These are phyloP conservation scores for Russula abietina DNA, from an alignment of 768 basidiomycete species.

Conservation along the genomic window DNA sequence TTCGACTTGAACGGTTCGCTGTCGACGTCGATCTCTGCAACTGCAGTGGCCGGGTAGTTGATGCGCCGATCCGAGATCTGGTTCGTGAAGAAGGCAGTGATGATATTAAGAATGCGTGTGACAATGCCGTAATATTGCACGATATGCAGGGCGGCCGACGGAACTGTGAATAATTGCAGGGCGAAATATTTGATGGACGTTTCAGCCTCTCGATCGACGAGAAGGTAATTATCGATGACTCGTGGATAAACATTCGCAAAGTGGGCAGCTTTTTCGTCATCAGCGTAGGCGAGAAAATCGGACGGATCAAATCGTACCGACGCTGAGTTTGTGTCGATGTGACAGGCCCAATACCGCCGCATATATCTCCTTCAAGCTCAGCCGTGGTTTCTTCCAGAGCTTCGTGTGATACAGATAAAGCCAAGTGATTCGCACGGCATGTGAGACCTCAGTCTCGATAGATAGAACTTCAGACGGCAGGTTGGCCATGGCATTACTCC, in stretches of 20 bases:
- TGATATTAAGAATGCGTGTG: slow-evolving; percentile 71
- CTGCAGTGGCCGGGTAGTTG: slow-evolving; percentile 33
- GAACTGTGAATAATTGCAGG: slow-evolving; percentile 88
- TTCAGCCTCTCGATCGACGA: slow-evolving; percentile 90
- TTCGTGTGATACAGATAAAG: slow-evolving; percentile 76
- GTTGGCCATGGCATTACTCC: slow-evolving; percentile 44
- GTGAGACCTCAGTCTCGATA: slow-evolving; percentile 35
- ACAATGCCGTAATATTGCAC: slow-evolving; percentile 70
- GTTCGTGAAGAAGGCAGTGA: slow-evolving; percentile 89
- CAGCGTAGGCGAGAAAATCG: slow-evolving; percentile 13
- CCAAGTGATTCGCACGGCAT: slow-evolving; percentile 63
- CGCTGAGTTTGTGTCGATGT: slow-evolving; percentile 63
- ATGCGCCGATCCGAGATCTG: slow-evolving; percentile 75
- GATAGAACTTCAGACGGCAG: slow-evolving; percentile 34
- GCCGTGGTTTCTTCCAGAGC: slow-evolving; percentile 78
- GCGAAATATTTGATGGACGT: slow-evolving; percentile 93
- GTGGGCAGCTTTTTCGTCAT: slow-evolving; percentile 52
- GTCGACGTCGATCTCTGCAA: slow-evolving; percentile 63
- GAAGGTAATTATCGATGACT: slow-evolving; percentile 84
- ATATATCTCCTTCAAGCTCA: slow-evolving; percentile 79
- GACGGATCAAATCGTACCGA: slow-evolving; percentile 49
- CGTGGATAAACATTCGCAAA: slow-evolving; percentile 82
- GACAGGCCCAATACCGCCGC: slow-evolving; percentile 67
- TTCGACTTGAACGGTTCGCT: slow-evolving; percentile 88
- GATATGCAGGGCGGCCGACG: slow-evolving; percentile 75